Conservation (phyloP, 352 stramenopile species). For the Blastocystis sp. region DNA sequence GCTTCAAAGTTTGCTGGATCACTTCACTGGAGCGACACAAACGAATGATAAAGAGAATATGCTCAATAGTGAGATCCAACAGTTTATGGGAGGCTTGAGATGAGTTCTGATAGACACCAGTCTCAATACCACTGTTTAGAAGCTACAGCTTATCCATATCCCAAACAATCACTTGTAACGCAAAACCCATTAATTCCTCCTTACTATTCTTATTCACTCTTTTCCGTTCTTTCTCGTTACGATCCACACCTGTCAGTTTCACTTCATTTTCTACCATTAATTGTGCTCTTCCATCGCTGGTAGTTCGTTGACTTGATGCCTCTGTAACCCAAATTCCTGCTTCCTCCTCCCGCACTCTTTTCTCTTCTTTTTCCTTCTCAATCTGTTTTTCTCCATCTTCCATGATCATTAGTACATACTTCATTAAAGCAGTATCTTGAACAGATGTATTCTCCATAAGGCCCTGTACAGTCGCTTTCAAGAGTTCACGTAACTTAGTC, state of each 20-base stretch:
- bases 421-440: background rate
- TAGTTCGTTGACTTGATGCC: background rate
- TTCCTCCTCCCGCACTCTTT: background rate
- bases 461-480: background rate
- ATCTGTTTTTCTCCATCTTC: constrained; percentile 48
- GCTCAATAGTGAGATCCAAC: background rate
- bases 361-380: background rate
- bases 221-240: constrained; percentile 19
- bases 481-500: background rate
- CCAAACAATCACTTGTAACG: background rate
- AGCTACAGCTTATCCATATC: background rate
- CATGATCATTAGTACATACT: constrained; percentile 48
- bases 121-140: constrained; percentile 10
- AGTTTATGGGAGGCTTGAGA: background rate
- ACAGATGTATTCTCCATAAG: constrained; percentile 60
- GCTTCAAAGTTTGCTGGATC: background rate
- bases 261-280: constrained; percentile 21
- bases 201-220: constrained; percentile 32
- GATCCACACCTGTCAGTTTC: constrained; percentile 15
- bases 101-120: background rate
- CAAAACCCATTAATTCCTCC: constrained; percentile 46
- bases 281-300: constrained; percentile 30
- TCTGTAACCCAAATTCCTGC: constrained; percentile 26
- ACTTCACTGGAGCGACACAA: background rate
- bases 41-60: constrained; percentile 15